These are phyloP conservation scores for Elsinoe fawcettii DNA, from an alignment of 2,329 filamentous ascomycete species.

Conservation along the genomic window DNA sequence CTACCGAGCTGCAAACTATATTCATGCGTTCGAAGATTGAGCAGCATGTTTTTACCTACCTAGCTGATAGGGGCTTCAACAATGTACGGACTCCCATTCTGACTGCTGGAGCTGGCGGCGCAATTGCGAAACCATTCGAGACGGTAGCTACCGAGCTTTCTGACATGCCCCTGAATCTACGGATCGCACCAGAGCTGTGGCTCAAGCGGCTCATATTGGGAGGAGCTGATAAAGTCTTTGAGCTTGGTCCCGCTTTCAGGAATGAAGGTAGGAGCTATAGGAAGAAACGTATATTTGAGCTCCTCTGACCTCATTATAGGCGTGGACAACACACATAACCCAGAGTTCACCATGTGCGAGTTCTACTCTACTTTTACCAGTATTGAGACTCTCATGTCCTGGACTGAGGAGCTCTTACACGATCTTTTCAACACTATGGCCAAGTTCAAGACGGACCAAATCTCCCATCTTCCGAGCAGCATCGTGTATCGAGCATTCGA, in stretches of 20 bases:
- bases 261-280: constrained; percentile 67
- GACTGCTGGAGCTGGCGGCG: constrained; percentile 74
- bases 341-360: constrained; percentile 95
- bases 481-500: constrained; percentile 25
- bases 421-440: constrained; percentile 44
- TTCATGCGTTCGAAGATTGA: constrained; percentile 68
- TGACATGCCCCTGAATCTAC: constrained; percentile 62
- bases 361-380: constrained; percentile 86
- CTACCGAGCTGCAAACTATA: constrained; percentile 58
- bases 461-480: constrained; percentile 10
- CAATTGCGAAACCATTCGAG: constrained; percentile 76
- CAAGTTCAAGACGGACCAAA: constrained; percentile 22
- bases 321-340: constrained; percentile 84
- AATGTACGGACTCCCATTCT: constrained; percentile 91
- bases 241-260: constrained; percentile 85
- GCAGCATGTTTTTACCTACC: constrained; percentile 63
- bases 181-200: constrained; percentile 92
- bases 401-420: constrained; percentile 65
- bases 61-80: constrained; percentile 64
- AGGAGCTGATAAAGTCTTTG: constrained; percentile 80
- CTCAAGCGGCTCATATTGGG: constrained; percentile 86
- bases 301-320: constrained; percentile 29
- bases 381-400: constrained; percentile 63
- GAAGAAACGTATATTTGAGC: constrained; percentile 23
- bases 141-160: constrained; percentile 71